phyloP scores from a whole-genome alignment of 1,139 yeast species.

The Yamadazyma sp. region DNA sequence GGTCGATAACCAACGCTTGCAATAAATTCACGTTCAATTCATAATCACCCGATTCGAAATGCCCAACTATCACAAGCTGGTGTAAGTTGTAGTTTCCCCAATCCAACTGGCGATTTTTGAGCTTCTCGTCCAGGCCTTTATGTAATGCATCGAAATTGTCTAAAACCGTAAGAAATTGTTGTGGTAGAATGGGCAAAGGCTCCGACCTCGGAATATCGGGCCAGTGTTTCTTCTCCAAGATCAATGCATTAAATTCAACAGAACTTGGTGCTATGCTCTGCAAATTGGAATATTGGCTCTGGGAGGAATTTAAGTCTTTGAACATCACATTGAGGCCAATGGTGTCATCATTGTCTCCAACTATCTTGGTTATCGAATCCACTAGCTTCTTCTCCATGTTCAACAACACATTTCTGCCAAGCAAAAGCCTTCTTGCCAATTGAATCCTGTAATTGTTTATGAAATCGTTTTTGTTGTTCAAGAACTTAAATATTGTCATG shows the following conservation, averaged over 20 bases:
- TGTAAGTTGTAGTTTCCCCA: slow-evolving; percentile 36
- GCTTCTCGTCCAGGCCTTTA: slow-evolving; percentile 18
- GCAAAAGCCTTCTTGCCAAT: slow-evolving; percentile 36
- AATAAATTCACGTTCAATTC: slow-evolving; percentile 37
- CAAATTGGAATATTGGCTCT: slow-evolving; percentile 17
- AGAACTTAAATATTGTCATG: slow-evolving; percentile 31
- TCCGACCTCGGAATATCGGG: slow-evolving; percentile 38
- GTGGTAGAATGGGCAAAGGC: slow-evolving; percentile 20
- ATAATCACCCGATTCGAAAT: slow-evolving; percentile 31
- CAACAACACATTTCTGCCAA: slow-evolving; percentile 23
- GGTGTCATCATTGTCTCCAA: slow-evolving; percentile 39
- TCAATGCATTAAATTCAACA: slow-evolving; percentile 32
- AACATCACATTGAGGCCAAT: slow-evolving; percentile 34
- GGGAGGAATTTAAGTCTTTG: slow-evolving; percentile 28
- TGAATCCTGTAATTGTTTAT: slow-evolving; percentile 34
- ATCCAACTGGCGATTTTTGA: slow-evolving; percentile 25
- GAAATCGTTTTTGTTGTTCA: slow-evolving; percentile 37
- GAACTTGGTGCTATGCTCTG: slow-evolving; percentile 6
- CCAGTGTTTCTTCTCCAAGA: slow-evolving; percentile 40
- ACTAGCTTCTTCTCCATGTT: slow-evolving; percentile 28
- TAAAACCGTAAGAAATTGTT: slow-evolving; percentile 14
- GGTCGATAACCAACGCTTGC: slow-evolving; percentile 36
- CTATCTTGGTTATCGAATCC: slow-evolving; percentile 22
- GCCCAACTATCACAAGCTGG: slow-evolving; percentile 29
- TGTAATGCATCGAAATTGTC: slow-evolving; percentile 19